Evolutionary conservation across 768 basidiomycete genomes (phyloP), one percentile per base, ranked within the genome.

Genomic region (Sistotremastrum niveocremeum): DNA sequence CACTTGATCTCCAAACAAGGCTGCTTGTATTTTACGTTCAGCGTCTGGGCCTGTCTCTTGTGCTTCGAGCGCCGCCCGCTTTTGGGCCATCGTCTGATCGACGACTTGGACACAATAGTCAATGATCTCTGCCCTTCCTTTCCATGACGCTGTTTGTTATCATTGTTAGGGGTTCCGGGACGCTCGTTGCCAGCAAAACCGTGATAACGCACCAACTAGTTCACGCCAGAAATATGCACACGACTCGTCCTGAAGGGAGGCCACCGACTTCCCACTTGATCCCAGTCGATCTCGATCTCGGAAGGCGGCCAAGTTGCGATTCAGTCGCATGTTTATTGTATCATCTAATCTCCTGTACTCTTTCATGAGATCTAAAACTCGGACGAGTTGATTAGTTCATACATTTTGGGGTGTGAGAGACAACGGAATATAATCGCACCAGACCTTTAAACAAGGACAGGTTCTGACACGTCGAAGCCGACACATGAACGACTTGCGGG

Each of bases 311-410:
- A 72, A 75, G 36, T 84, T 81, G 42, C 86, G 76, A 59, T 90
- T 89, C 41, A 88, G 61, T 34, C 87, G 71, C 80, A 86, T 84
- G 37, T 71, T 74, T 52, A 90, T 81, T 5, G 76, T 67, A 56
- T 90, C 86, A 62, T 90, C 86, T 9, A 89, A 65, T 54, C 69
- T 76, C 56, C 86, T 72, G 60, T 88, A 89, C 61, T 89, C 85
- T 57, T 70, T 78, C 60, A 90, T 68, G 55, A 89, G 75, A 49
- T 86, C 87, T 90, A 58, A 42, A 41, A 48, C 2, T 11, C 20
- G 51, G 37, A 39, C 56, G 46, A 60, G 54, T 39, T 40, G 34
- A 46, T 10, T 34, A 10, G 33, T 33, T 7, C 7, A 44, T 46
- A 5, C n/a, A 33, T 11, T 7, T 28, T 40, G 37, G 6, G 20